phyloP scores from a whole-genome alignment of 768 basidiomycete species.

The Postia placenta region DNA sequence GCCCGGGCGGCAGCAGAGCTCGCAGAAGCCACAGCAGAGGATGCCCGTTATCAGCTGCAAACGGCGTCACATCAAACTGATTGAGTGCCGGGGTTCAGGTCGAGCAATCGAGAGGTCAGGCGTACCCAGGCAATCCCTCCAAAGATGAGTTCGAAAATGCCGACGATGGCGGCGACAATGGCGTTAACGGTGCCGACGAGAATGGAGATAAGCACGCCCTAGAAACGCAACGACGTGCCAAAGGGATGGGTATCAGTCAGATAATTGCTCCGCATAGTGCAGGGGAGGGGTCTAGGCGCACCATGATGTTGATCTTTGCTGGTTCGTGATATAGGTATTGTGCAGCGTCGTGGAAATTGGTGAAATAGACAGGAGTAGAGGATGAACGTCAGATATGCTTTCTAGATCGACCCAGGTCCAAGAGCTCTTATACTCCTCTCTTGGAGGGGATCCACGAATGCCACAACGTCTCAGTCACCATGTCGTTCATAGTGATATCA shows the following conservation, averaged over 20 bases:
- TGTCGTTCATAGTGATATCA: background rate
- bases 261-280: background rate
- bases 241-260: background rate
- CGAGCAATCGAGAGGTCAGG: background rate
- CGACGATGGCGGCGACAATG: slow-evolving; percentile 5
- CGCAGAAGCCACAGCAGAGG: slow-evolving; percentile 10
- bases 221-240: background rate
- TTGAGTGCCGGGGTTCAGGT: background rate
- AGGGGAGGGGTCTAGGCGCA: no score
- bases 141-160: slow-evolving; percentile 6
- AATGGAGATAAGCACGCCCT: slow-evolving; percentile 10
- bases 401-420: background rate
- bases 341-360: background rate
- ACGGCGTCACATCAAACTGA: background rate
- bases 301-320: background rate
- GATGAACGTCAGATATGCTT: background rate
- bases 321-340: background rate
- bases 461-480: background rate
- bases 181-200: slow-evolving; percentile 7
- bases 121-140: slow-evolving; percentile 6
- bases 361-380: background rate
- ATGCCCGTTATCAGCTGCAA: slow-evolving; percentile 6
- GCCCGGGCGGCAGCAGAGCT: background rate
- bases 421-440: background rate
- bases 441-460: background rate